Base-by-base conservation (phyloP, 441 rosid species). In the Caryocar brasiliense region DNA sequence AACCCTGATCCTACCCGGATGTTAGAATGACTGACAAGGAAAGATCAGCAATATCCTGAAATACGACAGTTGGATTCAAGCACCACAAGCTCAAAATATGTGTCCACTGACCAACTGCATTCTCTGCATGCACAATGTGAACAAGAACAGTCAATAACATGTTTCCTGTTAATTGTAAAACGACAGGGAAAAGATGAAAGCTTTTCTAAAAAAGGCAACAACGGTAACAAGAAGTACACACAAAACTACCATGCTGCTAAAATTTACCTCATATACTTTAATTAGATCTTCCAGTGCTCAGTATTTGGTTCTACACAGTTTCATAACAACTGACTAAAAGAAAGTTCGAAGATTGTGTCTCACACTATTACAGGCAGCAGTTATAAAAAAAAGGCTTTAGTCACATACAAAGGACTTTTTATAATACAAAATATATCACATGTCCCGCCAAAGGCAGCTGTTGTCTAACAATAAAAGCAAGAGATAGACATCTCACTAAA, bases 1-100 rank as follows among this genome's bases (percentile, higher is more conserved):
- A n/a, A n/a, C n/a, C n/a, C n/a, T n/a, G n/a, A n/a, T n/a, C 99
- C 77, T 76, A 92, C 99, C 99, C 99, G 15, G 97, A 92, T 26
- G 99, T 86, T 74, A 92, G 73, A 73, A 92, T 83, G 67, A 85
- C 55, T 7, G 99, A 85, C 75, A 88, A 67, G 44, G 97, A 92
- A 62, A 88, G 82, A 41, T 83, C 79, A 40, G 95, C 88, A 18
- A 88, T 64, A 66, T 92, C 97, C 72, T 65, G 77, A 70, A 88
- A 92, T 19, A 88, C 99, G 66, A 92, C 95, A 7, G 93, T 75
- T 15, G 99, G 97, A 79, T 92, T 85, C 82, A 92, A 58, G 80
- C 99, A 92, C 99, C 99, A 92, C 62, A 92, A 71, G 62, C 90
- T 84, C 38, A 92, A 72, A 65, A 83, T 78, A 56, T 72, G 72